These are phyloP conservation scores for Pulicaria dysenterica DNA, from an alignment of 129 eudicot species.

Conservation along the genomic window DNA sequence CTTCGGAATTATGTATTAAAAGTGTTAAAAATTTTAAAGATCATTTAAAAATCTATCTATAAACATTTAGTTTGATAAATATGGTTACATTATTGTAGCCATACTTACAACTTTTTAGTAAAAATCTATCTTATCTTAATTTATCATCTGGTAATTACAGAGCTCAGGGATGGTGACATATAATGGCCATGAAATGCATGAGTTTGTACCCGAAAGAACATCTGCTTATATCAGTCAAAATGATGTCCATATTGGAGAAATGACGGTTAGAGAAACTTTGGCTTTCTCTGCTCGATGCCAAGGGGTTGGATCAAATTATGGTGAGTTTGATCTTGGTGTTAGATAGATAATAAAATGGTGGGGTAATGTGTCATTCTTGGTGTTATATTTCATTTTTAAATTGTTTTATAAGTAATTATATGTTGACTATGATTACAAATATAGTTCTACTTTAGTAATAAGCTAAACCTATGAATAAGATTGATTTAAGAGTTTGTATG, in stretches of 20 bases:
- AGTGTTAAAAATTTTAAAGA: no score
- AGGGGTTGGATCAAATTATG: slow-evolving; percentile 87
- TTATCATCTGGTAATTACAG: slow-evolving; percentile 34
- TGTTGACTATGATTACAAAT: not conserved
- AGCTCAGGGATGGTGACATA: slow-evolving; percentile 74
- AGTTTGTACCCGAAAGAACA: slow-evolving; percentile 88
- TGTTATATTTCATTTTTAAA: not conserved
- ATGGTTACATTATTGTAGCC: no score
- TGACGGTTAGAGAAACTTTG: slow-evolving; percentile 92
- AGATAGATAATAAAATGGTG: not conserved
- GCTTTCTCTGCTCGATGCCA: slow-evolving; percentile 89
- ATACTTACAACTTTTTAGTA: no score
- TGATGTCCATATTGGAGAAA: slow-evolving; percentile 90
- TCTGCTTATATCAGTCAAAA: slow-evolving; percentile 90
- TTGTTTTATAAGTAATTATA: not conserved
- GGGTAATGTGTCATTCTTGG: not conserved
- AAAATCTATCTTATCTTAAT: slow-evolving; percentile 13
- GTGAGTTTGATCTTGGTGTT: slow-evolving; percentile 44
- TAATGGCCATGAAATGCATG: slow-evolving; percentile 70
- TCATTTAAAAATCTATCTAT: no score
- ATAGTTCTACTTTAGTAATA: no score
- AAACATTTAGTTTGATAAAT: no score
- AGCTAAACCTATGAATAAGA: no score
- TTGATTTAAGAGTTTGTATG: no score
- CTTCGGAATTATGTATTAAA: not conserved